Evolutionary conservation across 345 rosid species (phyloP), one percentile per base, ranked within the genome.

Genomic region (Euphorbia tirucalli): DNA sequence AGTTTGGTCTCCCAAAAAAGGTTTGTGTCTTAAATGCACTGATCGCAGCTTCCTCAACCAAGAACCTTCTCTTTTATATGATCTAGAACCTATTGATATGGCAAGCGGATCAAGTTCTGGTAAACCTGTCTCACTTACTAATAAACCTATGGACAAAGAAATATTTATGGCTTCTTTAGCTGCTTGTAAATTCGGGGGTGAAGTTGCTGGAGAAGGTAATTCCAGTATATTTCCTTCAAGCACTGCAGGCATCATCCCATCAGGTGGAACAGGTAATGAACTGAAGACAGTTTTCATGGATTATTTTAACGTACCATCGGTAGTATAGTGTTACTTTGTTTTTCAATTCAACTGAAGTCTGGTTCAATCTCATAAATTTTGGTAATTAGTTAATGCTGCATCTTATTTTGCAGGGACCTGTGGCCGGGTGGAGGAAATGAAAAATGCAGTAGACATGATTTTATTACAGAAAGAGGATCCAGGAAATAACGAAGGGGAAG

Each of bases 1-100:
- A 66, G 99, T 95, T 61, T 92, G 97, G 97, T 94, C 95, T 79
- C 92, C 98, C 18, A 85, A 78, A 63, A 87, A 78, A 80, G 97
- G 98, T 65, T 87, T 81, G 60, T 78, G 87, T 81, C 78, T 93
- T 71, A 90, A 81, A 82, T 85, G 89, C 80, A 89, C 97, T 24
- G 90, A 92, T 74, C 79, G 87, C 48, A 83, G 88, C 81, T 79
- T 87, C 85, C 50, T 60, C 21, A 73, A 87, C 18, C 43, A 77
- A 66, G 86, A 80, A 41, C 65, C 71, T 56, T 80, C 82, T 76
- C 83, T 73, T 78, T 66, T 79, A 62, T 79, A 70, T 81, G 82
- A 76, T 78, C 76, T 74, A 52, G 89, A 83, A 76, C 69, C 81
- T 0, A 82, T 80, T 68, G 78, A 75, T 44, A 70, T 57, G 74